Percentiles rank a stretch among this genome's conserved stretches.
These are phyloP conservation scores for Nigrograna mackinnonii DNA, from an alignment of 2,329 filamentous ascomycete species.

Conservation along the genomic window DNA sequence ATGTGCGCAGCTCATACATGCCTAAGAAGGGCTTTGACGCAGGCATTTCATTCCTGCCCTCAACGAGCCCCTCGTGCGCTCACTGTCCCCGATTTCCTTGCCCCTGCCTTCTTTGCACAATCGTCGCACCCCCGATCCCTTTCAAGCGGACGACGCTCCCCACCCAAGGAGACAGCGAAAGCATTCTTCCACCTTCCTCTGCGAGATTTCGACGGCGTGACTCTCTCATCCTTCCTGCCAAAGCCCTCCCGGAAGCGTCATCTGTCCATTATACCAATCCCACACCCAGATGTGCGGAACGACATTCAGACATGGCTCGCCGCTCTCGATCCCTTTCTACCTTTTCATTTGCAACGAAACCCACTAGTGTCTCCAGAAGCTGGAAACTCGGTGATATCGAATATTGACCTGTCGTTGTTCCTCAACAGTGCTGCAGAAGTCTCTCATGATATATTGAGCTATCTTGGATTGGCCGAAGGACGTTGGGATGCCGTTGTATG, in stretches of 20 bases:
- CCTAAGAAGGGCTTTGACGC: conserved; percentile 39
- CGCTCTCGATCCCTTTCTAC: conserved; percentile 41
- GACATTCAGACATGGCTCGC: conserved; percentile 37
- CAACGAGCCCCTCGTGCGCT: conserved; percentile 20
- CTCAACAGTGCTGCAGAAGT: conserved; percentile 29
- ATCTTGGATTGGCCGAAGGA: conserved; percentile 43
- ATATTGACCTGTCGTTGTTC: conserved; percentile 26
- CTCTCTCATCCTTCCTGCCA: no score
- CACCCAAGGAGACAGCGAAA: no score
- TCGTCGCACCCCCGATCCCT: conserved; percentile 29
- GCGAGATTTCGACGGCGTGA: no score
- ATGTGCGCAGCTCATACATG: conserved; percentile 43
- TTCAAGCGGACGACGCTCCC: conserved; percentile 15
- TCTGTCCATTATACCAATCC: conserved; percentile 30
- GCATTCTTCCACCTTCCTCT: no score
- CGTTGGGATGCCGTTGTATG: conserved; percentile 51
- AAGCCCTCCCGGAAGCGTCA: no score
- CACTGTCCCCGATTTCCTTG: conserved; percentile 37
- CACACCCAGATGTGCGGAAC: conserved; percentile 19
- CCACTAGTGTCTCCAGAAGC: conserved; percentile 10
- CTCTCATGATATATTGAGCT: conserved; percentile 43
- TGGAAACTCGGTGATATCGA: conserved; percentile 20
- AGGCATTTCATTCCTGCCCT: conserved; percentile 35
- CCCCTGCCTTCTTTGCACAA: conserved; percentile 27
- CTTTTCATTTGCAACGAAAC: conserved; percentile 30